Evolutionary conservation across 192 early-diverging fungal genomes (phyloP).

Genomic region (Entophlyctis luteolus): DNA sequence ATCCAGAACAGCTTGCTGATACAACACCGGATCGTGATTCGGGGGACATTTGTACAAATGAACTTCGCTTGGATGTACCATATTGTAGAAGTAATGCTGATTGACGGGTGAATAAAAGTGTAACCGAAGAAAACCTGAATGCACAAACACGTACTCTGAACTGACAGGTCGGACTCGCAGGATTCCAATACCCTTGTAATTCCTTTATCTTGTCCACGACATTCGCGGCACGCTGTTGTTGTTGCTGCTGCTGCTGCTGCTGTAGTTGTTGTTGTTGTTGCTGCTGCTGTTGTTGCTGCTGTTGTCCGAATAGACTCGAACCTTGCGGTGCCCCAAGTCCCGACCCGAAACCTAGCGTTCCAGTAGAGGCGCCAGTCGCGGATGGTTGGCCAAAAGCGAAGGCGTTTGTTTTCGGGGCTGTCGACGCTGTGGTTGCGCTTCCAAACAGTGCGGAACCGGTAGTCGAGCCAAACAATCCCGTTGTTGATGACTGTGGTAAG

Average conservation of each 20-base stretch:
- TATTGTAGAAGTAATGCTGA: slow-evolving; percentile 93
- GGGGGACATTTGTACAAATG: slow-evolving; percentile 70
- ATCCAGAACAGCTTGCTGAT: slow-evolving; percentile 76
- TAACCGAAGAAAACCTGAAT: neutral
- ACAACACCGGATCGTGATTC: slow-evolving; percentile 65
- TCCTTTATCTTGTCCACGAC: slow-evolving; percentile 57
- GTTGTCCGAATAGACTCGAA: neutral
- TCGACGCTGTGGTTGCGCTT: no score
- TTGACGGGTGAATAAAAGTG: neutral
- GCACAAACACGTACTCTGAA: slow-evolving; percentile 58
- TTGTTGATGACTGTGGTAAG: no score
- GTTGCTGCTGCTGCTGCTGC: slow-evolving; percentile 34
- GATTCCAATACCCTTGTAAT: slow-evolving; percentile 75
- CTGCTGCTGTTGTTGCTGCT: slow-evolving; percentile 6
- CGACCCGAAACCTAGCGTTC: no score
- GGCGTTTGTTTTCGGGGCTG: no score
- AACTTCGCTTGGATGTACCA: slow-evolving; percentile 82
- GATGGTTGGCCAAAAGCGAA: no score
- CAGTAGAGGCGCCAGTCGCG: no score
- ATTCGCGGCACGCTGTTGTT: slow-evolving; percentile 33
- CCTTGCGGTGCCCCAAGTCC: no score
- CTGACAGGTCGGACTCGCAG: slow-evolving; percentile 68
- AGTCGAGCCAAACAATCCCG: no score
- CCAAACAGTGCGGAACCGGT: no score
- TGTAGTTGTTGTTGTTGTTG: slow-evolving; percentile 26